These are phyloP conservation scores for Solanum pinnatisectum DNA, from an alignment of 257 asterid genomes.

Conservation along the genomic window DNA sequence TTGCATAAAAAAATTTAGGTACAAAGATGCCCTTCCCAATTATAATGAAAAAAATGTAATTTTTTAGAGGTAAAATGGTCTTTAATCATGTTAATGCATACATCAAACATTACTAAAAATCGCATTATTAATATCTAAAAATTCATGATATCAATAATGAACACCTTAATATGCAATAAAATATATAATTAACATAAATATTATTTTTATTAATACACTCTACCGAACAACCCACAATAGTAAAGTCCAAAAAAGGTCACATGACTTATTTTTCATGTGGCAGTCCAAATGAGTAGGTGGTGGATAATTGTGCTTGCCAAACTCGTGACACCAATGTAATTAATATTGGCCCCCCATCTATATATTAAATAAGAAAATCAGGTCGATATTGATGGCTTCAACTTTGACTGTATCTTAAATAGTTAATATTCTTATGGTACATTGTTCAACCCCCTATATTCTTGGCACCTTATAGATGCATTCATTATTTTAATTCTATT, in stretches of 20 bases:
- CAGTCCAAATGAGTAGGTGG: background rate
- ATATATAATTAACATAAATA: too few relatives aligned
- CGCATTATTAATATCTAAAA: rapidly evolving
- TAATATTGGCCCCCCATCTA: background rate
- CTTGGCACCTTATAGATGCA: background rate
- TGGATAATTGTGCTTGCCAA: background rate
- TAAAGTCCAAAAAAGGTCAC: background rate
- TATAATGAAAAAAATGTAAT: too few relatives aligned
- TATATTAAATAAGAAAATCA: background rate
- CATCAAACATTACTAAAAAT: rapidly evolving
- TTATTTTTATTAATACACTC: too few relatives aligned
- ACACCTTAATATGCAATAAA: rapidly evolving
- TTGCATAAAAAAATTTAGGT: too few relatives aligned
- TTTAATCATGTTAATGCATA: too few relatives aligned
- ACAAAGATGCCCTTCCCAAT: rapidly evolving
- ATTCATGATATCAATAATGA: too few relatives aligned
- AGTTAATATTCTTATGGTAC: background rate
- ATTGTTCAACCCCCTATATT: background rate
- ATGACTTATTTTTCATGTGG: background rate
- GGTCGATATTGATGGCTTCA: background rate
- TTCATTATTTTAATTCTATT: background rate
- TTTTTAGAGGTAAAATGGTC: rapidly evolving
- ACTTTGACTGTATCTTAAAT: background rate
- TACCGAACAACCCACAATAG: rapidly evolving
- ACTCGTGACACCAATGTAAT: background rate